These are phyloP conservation scores for Groenewaldozyma auringiensis DNA, from an alignment of 1,139 yeast genomes.

Conservation along the genomic window DNA sequence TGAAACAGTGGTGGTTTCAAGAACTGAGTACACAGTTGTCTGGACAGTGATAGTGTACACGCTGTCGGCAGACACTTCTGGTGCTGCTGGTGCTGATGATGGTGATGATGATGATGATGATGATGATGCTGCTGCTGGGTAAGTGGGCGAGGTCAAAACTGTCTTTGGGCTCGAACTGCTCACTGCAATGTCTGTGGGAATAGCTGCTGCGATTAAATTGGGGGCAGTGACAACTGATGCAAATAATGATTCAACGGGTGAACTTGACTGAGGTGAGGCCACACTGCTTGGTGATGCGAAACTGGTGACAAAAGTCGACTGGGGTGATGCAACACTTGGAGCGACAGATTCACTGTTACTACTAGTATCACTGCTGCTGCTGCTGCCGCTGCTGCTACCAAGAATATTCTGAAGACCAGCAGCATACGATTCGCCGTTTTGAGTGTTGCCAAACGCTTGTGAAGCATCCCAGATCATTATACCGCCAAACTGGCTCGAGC, in stretches of 20 bases:
- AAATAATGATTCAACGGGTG: too few species aligned
- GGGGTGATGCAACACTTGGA: too few species aligned
- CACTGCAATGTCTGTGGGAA: too few species aligned
- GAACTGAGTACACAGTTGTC: constrained; percentile 4
- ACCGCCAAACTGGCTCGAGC: constrained; percentile 62
- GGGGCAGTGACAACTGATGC: too few species aligned
- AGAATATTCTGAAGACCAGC: constrained; percentile 38
- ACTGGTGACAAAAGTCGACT: too few species aligned
- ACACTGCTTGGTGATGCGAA: too few species aligned
- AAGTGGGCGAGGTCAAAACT: constrained; percentile 4
- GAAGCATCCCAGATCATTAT: constrained; percentile 90
- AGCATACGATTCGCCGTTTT: constrained; percentile 40
- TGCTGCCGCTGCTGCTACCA: constrained; percentile 11
- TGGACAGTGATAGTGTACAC: constrained; percentile 4
- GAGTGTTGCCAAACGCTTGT: constrained; percentile 52
- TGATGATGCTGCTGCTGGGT: constrained; percentile 5
- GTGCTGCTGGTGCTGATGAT: neutral
- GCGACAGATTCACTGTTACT: too few species aligned
- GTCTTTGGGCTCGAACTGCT: neutral
- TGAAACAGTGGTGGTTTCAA: constrained; percentile 12
- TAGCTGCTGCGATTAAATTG: too few species aligned
- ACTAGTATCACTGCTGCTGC: constrained; percentile 7
- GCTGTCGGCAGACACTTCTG: neutral
- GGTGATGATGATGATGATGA: constrained; percentile 5
- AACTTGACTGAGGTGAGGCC: neutral